Conservation (phyloP, 352 stramenopile species). For the Phytophthora sojae region DNA sequence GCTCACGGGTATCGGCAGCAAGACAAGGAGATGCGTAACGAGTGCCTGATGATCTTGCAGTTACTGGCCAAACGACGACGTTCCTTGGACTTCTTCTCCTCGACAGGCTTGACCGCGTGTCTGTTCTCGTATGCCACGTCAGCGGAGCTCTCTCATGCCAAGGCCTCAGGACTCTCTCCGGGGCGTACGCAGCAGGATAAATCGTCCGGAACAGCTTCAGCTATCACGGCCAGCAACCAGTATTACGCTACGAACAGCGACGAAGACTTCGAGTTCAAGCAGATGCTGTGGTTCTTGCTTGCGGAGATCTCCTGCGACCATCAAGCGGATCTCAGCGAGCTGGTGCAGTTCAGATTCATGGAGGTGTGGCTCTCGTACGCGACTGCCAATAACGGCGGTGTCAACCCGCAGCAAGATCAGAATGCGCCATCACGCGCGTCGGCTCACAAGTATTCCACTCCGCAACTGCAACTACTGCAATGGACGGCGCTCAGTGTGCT, state of each 20-base stretch:
- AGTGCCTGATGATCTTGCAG: slow-evolving; percentile 73
- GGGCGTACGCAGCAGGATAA: slow-evolving; percentile 4
- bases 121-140: slow-evolving; percentile 73
- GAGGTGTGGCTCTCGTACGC: slow-evolving; percentile 72
- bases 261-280: slow-evolving; percentile 88
- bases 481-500: slow-evolving; percentile 65
- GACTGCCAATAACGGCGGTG: slow-evolving; percentile 16
- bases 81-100: slow-evolving; percentile 64
- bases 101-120: slow-evolving; percentile 61
- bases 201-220: slow-evolving; percentile 27
- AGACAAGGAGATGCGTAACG: slow-evolving; percentile 84
- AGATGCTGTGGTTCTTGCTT: slow-evolving; percentile 74
- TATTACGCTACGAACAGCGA: slow-evolving; percentile 75
- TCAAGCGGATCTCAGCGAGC: slow-evolving; percentile 56
- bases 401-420: slow-evolving; percentile 7
- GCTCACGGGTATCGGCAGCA: slow-evolving; percentile 68
- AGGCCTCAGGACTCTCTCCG: slow-evolving; percentile 3
- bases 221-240: slow-evolving; percentile 62
- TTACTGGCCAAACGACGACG: slow-evolving; percentile 61
- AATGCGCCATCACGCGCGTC: slow-evolving; percentile 11
- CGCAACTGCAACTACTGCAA: slow-evolving; percentile 66
- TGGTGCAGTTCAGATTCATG: slow-evolving; percentile 77
- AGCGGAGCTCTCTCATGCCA: slow-evolving; percentile 43
- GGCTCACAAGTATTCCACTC: slow-evolving; percentile 46
- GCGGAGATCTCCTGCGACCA: slow-evolving; percentile 61